Conservation (phyloP, 2,329 filamentous ascomycete genomes). For the Chlorencoelia australis region DNA sequence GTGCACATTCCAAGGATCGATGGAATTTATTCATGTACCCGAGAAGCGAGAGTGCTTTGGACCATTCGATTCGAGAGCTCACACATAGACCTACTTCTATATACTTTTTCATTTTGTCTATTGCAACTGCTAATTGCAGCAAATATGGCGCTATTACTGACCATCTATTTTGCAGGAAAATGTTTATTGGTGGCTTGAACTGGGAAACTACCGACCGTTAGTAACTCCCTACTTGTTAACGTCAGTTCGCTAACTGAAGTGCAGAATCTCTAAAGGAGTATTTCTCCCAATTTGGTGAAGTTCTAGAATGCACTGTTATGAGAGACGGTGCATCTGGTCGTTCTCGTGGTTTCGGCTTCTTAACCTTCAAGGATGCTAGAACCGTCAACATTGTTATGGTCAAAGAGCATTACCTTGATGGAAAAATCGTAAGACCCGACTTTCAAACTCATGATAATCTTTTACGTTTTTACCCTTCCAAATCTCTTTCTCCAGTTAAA, state of each 20-base stretch:
- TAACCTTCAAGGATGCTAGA: constrained; percentile 96
- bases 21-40: constrained; percentile 1
- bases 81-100: too few relatives aligned
- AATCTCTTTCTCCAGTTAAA: constrained; percentile 26
- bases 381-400: constrained; percentile 99
- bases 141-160: too few relatives aligned
- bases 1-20: not conserved
- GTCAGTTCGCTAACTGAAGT: constrained; percentile 1
- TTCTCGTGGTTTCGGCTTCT: constrained; percentile 91
- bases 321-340: constrained; percentile 87
- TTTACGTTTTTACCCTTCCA: constrained; percentile 8
- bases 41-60: not conserved
- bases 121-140: too few relatives aligned
- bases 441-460: constrained; percentile 13
- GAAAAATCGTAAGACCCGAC: constrained; percentile 74
- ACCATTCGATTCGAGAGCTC: too few relatives aligned
- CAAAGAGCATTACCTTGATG: constrained; percentile 95
- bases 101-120: too few relatives aligned
- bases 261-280: constrained; percentile 93
- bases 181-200: constrained; percentile 98
- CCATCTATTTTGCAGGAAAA: constrained; percentile 72
- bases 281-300: constrained; percentile 95
- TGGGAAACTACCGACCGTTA: constrained; percentile 98
- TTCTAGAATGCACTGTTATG: constrained; percentile 99
- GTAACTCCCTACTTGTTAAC: constrained; percentile 1